Evolutionary conservation across 2,329 filamentous ascomycete genomes (phyloP), one percentile per base, ranked within the genome.

Genomic region (Thielaviopsis cerberus): DNA sequence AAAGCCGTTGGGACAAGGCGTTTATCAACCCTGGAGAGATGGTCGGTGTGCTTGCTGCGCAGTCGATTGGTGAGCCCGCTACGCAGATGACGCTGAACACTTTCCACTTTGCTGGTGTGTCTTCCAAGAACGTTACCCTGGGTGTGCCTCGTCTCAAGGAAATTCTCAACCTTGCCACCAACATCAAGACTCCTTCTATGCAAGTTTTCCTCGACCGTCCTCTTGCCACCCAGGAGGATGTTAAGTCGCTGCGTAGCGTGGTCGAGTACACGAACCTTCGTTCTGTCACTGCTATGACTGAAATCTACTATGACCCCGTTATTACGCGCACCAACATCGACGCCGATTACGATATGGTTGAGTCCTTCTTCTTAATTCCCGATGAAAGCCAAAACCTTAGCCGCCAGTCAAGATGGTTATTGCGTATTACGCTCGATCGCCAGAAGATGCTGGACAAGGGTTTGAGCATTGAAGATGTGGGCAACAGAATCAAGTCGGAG

Each of bases 71-170:
- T 74, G 92, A 98, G 71, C 92, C 92, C 48, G 94, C 92, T 23
- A 98, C 92, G 1, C 92, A 98, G 76, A 98, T 98, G 92, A 98
- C 92, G 1, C 75, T 98, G 61, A 98, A 98, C 74, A 98, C 92
- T 24, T 98, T 98, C 85, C 92, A 98, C 77, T 98, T 98, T 71
- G 90, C 92, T 71, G 92, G 92, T 95, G 89, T 98, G 61, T 95
- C 94, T 41, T 95, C 91, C 24, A 98, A 98, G 84, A 98, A 98
- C 77, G 91, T 98, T 58, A 98, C 92, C 0, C 83, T 98, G 54
- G 92, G 92, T 88, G 92, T 98, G 51, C 92, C 92, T 51, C 91
- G 92, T 82, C 81, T 98, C 54, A 98, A 98, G 79, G 92, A 98
- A 74, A 98, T 98, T 81, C 78, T 98, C 59, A 98, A 98, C 70